These are phyloP conservation scores for Leptographium galeiforme DNA, from an alignment of 2,329 filamentous ascomycete genomes.

Conservation along the genomic window DNA sequence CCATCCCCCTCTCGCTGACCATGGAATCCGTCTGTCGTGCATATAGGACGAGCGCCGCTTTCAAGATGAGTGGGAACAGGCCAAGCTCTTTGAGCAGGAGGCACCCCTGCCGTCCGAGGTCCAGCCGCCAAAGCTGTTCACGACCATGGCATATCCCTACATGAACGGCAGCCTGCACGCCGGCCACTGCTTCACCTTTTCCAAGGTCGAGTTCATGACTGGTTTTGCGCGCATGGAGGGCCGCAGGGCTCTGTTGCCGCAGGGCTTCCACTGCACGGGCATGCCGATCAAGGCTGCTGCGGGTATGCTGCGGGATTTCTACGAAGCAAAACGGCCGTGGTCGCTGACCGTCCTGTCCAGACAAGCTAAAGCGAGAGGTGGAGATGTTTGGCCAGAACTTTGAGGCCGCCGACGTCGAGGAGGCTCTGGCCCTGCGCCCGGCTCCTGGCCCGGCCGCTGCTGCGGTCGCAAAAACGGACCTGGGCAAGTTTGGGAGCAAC, in stretches of 20 bases:
- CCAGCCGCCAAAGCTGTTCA: conserved; percentile 84
- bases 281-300: conserved; percentile 98
- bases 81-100: conserved; percentile 70
- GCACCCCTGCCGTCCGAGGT: conserved; percentile 71
- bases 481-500: conserved; percentile 83
- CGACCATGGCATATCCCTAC: conserved; percentile 36
- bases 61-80: conserved; percentile 69
- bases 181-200: conserved; percentile 83
- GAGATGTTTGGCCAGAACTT: conserved; percentile 81
- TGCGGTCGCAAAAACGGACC: conserved; percentile 51
- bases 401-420: conserved; percentile 39
- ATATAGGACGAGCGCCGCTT: conserved; percentile 64
- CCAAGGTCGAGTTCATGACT: conserved; percentile 84
- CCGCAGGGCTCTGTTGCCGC: conserved; percentile 73
- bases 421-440: conserved; percentile 33
- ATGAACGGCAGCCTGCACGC: conserved; percentile 22
- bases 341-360: conserved; percentile 19
- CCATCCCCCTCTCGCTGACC: not conserved
- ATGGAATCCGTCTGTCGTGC: not conserved
- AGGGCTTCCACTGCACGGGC: conserved; percentile 91
- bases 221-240: conserved; percentile 86
- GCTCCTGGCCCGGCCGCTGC: conserved; percentile 46
- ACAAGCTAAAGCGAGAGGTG: conserved; percentile 86
- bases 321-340: too few species aligned
- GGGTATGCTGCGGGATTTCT: not conserved